Evolutionary conservation across 108 stramenopile genomes (phyloP), one percentile per base, ranked within the genome.

Genomic region (Cyclotella sp.): DNA sequence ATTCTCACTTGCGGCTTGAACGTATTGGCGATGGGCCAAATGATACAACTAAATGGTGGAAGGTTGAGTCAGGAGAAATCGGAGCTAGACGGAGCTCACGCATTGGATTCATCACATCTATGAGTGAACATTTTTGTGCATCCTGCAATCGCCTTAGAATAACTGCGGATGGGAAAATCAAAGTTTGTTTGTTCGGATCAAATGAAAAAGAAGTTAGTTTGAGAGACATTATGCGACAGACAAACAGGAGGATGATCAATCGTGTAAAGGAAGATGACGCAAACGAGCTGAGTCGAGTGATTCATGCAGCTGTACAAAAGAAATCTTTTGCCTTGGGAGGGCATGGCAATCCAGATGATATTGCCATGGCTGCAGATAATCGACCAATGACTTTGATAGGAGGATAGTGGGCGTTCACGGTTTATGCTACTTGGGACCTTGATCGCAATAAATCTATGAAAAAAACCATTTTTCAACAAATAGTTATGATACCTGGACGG

Each of bases 371-470:
- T 62, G 85, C 88, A 15, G 77, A 93, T 51, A 98, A 98, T 83
- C 84, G 97, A 29, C 97, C 97, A 72, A 99, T 98, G 98, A 97
- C 93, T n/a, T 67, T 95, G 62, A 99, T 99, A 70, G 98, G 98
- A 21, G 98, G 98, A 15, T 99, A 71, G 86, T 63, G 14, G 28
- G 13, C 1, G 29, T 51, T 7, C 45, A 10, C 26, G n/a, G 42
- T 22, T 65, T 43, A 22, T 39, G 10, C n/a, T 26, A 40, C 22
- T 63, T 14, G 3, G 29, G 19, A 59, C 29, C 14, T 59, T 59
- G 29, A 59, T 59, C 5, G 6, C 1, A 14, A 59, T 63, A 6
- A 34, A 34, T 2, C 34, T 34, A 34, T 34, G 34, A 34, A 34
- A 34, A 34, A 6, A 34, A 34, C 4, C 34, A 34, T 60, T 60